Percentiles rank a stretch among this genome's conserved stretches.
Evolutionary conservation across 2,329 filamentous ascomycete species (phyloP).

Genomic region (Aspergillus glaucus): DNA sequence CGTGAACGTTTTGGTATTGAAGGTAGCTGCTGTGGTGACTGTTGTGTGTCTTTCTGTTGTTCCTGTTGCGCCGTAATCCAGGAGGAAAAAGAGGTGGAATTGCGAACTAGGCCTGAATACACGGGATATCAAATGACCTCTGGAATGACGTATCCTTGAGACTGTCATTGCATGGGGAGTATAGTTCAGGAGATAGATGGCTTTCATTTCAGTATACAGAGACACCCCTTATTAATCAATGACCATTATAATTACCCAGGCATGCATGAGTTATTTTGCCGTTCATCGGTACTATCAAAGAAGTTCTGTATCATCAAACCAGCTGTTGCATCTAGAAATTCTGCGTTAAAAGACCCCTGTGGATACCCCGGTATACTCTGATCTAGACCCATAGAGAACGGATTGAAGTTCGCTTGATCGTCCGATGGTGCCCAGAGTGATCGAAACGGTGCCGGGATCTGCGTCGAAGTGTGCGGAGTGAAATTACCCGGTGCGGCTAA

Average conservation of each 20-base stretch:
- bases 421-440: conserved; percentile 7
- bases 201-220: no score
- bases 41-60: conserved; percentile 11
- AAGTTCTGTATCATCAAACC: conserved; percentile 15
- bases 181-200: no score
- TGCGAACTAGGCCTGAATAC: conserved; percentile 11
- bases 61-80: conserved; percentile 15
- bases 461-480: conserved; percentile 4
- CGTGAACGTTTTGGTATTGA: conserved; percentile 12
- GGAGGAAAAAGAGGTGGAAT: conserved; percentile 16
- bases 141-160: conserved; percentile 6
- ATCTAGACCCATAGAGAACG: conserved; percentile 6
- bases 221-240: no score
- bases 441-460: conserved; percentile 3
- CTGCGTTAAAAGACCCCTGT: conserved; percentile 13
- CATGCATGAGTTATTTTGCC: conserved; percentile 4
- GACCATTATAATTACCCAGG: background rate
- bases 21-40: conserved; percentile 14
- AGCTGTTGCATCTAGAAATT: conserved; percentile 13
- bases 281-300: conserved; percentile 9
- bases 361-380: conserved; percentile 9
- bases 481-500: background rate
- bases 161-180: background rate
- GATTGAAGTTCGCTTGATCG: conserved; percentile 6
- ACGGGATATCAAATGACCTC: conserved; percentile 5